phyloP scores from a whole-genome alignment of 768 basidiomycete species.

The Boletus subparvulus region DNA sequence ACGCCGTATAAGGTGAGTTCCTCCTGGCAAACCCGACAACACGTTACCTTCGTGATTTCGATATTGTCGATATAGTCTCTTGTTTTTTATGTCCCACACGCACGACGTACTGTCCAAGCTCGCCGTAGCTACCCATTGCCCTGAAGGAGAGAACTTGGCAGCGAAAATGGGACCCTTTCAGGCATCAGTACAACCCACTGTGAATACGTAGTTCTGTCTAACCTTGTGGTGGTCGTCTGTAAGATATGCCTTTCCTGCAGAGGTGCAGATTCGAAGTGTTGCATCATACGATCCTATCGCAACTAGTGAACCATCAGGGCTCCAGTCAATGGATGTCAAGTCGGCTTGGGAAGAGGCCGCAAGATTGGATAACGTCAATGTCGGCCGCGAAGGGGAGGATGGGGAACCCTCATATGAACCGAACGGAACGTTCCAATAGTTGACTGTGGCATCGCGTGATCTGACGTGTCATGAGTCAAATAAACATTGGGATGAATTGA shows the following conservation, averaged over 20 bases:
- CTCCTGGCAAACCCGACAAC: not conserved
- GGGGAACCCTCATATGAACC: slow-evolving; percentile 25
- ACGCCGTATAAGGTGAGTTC: slow-evolving; percentile 7
- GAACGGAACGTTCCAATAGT: slow-evolving; percentile 67
- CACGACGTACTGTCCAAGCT: slow-evolving; percentile 78
- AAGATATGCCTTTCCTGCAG: slow-evolving; percentile 61
- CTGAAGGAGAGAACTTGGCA: slow-evolving; percentile 70
- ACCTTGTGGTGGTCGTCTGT: slow-evolving; percentile 66
- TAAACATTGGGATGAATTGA: not conserved
- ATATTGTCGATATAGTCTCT: slow-evolving; percentile 61
- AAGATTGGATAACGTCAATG: slow-evolving; percentile 48
- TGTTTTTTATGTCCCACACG: slow-evolving; percentile 72
- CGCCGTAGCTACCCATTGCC: slow-evolving; percentile 71
- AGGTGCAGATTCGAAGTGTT: slow-evolving; percentile 64
- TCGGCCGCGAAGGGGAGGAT: slow-evolving; percentile 32
- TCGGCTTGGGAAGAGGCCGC: slow-evolving; percentile 52
- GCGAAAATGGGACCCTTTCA: slow-evolving; percentile 78
- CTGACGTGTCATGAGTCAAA: slow-evolving; percentile 34
- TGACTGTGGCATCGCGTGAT: slow-evolving; percentile 73
- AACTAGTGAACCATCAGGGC: slow-evolving; percentile 64
- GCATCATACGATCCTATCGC: slow-evolving; percentile 80
- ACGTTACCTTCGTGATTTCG: slow-evolving; percentile 60
- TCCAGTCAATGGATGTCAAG: slow-evolving; percentile 79
- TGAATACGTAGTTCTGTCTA: slow-evolving; percentile 18
- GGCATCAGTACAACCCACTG: slow-evolving; percentile 19